phyloP scores from a whole-genome alignment of 306 rosid genomes.

The Sophora flavescens region DNA sequence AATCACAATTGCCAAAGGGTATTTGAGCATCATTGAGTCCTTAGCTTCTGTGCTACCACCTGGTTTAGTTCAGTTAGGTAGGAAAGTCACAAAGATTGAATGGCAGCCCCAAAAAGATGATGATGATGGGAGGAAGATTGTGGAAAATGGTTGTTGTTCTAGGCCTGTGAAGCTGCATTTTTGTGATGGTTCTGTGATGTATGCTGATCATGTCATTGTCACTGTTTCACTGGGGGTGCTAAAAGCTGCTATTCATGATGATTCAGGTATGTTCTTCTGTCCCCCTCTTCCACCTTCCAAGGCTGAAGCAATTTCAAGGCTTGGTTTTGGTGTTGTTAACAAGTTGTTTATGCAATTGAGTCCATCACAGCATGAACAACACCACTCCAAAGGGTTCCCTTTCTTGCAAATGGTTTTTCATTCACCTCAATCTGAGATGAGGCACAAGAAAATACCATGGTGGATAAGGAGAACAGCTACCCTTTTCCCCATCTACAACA shows the following conservation, averaged over 20 bases:
- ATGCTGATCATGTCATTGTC: constrained; percentile 88
- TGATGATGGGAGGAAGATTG: neutral
- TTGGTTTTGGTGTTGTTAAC: constrained; percentile 97
- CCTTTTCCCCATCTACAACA: constrained; percentile 73
- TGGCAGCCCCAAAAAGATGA: constrained; percentile 60
- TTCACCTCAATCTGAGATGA: constrained; percentile 63
- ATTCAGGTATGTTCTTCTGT: constrained; percentile 71
- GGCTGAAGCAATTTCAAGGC: constrained; percentile 84
- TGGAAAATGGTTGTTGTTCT: constrained; percentile 51
- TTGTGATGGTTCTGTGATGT: constrained; percentile 71
- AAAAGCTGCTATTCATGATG: constrained; percentile 73
- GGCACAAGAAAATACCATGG: constrained; percentile 80
- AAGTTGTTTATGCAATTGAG: constrained; percentile 83
- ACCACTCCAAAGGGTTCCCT: constrained; percentile 58
- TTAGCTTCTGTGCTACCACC: constrained; percentile 84
- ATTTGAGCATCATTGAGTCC: constrained; percentile 68
- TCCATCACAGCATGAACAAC: constrained; percentile 39
- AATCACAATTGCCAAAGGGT: constrained; percentile 90
- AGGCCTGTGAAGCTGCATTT: constrained; percentile 87
- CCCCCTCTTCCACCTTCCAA: constrained; percentile 89
- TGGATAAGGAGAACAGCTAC: constrained; percentile 93
- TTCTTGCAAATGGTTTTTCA: constrained; percentile 80
- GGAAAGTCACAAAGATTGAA: constrained; percentile 70
- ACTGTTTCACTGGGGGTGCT: constrained; percentile 94
- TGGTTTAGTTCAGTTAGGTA: constrained; percentile 73